Percentiles rank a stretch among this genome's conserved stretches.
Evolutionary conservation across 2,329 filamentous ascomycete species (phyloP).

Genomic region (Exophiala dermatitidis): DNA sequence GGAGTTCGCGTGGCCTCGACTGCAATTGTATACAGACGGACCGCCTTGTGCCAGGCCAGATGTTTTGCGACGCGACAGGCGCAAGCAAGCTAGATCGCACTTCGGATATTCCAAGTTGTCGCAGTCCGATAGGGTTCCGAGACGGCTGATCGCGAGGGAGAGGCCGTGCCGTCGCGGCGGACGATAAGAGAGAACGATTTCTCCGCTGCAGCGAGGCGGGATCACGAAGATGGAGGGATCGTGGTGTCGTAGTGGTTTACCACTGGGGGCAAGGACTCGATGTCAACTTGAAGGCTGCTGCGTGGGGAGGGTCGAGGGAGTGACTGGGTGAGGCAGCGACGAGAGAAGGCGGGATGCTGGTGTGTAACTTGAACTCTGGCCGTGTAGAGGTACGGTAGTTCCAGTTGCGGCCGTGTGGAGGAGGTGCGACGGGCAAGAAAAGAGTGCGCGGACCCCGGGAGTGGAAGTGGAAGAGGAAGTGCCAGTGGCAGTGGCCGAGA

Average conservation of each 20-base stretch:
- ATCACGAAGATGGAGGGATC: background rate
- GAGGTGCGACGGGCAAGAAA: too few species aligned
- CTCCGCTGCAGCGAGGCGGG: background rate
- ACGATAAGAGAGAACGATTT: background rate
- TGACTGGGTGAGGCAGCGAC: background rate
- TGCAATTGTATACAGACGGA: background rate
- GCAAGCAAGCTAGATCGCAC: background rate
- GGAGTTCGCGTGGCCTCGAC: background rate
- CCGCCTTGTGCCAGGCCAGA: background rate
- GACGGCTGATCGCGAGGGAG: background rate
- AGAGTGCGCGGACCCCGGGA: too few species aligned
- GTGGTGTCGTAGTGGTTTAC: background rate
- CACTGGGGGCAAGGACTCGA: background rate
- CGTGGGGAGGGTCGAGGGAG: background rate
- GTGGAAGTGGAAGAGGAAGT: too few species aligned
- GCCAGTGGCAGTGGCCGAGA: too few species aligned
- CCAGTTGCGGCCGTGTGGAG: too few species aligned
- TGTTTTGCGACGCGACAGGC: constrained; percentile 1
- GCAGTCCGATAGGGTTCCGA: background rate
- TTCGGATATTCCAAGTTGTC: background rate
- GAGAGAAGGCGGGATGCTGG: too few species aligned
- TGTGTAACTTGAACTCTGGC: too few species aligned
- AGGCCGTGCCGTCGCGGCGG: background rate
- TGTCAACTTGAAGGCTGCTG: background rate
- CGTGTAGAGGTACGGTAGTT: too few species aligned